Evolutionary conservation across 2,329 filamentous ascomycete species (phyloP), one percentile per base, ranked within the genome.

Genomic region (Grosmannia clavigera): DNA sequence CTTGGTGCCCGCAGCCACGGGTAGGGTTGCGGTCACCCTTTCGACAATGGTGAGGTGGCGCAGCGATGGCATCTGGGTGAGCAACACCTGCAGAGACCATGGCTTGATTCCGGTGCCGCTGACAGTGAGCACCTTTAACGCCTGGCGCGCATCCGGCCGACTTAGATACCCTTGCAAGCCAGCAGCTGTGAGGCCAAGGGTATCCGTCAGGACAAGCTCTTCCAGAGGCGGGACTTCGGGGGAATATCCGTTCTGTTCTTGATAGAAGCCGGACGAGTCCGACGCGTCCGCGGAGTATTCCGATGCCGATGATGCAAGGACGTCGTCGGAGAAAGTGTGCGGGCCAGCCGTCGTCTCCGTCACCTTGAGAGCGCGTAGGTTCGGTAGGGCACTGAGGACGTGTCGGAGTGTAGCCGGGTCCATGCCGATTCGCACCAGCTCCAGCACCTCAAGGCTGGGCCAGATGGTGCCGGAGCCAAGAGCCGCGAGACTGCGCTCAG

Each of bases 221-320:
- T 86, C 81, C 22, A 96, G 73, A 0, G 88, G 77, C 0, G 91
- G 91, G 61, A 96, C 86, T 0, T 83, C 80, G 2, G 88, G 86
- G 1, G 92, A 73, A 53, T 82, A 78, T 16, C 86, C 79, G 60
- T 81, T 82, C 57, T 81, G 75, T 35, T 31, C 11, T 19, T 19
- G 48, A 4, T 40, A 48, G 46, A 33, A 54, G 29, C n/a, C 52
- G 14, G n/a, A 31, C 19, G 12, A 29, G 40, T 55, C 50, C 10
- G 10, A 7, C n/a, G 9, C 38, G 38, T 29, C 29, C 43, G n/a
- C 22, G 16, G 55, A 27, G 6, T 7, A 29, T 11, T 29, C 43
- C 4, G 31, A 9, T n/a, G 40, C 12, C 10, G 52, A 43, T 3
- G 50, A 19, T 12, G 35, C 14, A 67, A 96, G 86, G n/a, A 92